Conservation (phyloP, 495 filamentous ascomycete genomes). For the Copromyces sp. region DNA sequence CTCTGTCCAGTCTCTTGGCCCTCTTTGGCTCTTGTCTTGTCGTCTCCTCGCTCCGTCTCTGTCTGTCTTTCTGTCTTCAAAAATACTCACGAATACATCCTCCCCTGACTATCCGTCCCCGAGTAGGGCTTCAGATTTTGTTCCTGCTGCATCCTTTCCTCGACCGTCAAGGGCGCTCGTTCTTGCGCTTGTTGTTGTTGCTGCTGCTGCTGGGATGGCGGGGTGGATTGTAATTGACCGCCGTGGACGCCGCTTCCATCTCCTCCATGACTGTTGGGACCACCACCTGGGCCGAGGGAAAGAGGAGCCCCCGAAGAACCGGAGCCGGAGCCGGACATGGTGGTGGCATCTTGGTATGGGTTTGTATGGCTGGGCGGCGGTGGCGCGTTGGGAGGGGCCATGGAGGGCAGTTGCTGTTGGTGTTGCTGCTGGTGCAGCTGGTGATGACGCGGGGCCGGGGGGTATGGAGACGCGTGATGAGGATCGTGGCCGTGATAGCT, state of each 20-base stretch:
- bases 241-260: neutral
- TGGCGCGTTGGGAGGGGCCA: slow-evolving; percentile 15
- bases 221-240: slow-evolving; percentile 2
- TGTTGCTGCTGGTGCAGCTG: slow-evolving; percentile 13
- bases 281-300: neutral
- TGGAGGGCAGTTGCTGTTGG: slow-evolving; percentile 20
- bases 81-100: slow-evolving; percentile 20
- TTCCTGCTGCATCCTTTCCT: slow-evolving; percentile 19
- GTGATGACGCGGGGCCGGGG: slow-evolving; percentile 11
- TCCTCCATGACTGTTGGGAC: neutral
- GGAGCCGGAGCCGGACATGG: neutral
- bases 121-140: slow-evolving; percentile 22
- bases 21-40: neutral
- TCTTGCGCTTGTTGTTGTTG: slow-evolving; percentile 11
- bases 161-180: slow-evolving; percentile 16
- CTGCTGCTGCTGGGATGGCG: slow-evolving; percentile 4
- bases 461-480: slow-evolving; percentile 10
- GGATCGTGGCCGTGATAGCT: slow-evolving; percentile 12
- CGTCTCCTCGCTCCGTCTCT: neutral
- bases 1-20: neutral
- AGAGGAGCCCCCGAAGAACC: neutral
- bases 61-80: no score
- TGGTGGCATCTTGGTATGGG: slow-evolving; percentile 14
- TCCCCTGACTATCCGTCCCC: slow-evolving; percentile 15
- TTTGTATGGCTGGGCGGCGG: neutral